phyloP scores from a whole-genome alignment of 2,329 filamentous ascomycete genomes.

The Myriosclerotinia curreyana region DNA sequence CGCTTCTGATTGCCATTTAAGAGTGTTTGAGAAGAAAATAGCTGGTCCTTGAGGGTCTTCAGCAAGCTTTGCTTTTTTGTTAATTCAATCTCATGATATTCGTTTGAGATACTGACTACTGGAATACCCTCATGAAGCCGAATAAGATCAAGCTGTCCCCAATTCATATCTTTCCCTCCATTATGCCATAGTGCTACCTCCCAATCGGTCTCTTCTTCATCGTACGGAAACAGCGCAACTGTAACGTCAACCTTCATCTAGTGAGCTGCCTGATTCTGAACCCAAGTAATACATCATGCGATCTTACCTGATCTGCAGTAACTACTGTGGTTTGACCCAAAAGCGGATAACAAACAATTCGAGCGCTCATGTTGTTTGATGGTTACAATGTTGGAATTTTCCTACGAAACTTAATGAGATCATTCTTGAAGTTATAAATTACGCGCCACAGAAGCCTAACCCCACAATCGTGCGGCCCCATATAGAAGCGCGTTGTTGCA shows the following conservation, averaged over 20 bases:
- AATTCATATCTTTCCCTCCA: neutral
- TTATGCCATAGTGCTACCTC: slow-evolving; percentile 18
- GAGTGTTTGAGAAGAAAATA: slow-evolving; percentile 2
- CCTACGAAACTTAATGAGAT: neutral
- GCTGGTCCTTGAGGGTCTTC: neutral
- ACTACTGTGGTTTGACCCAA: slow-evolving; percentile 6
- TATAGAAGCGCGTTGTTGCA: neutral
- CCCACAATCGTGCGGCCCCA: slow-evolving; percentile 1
- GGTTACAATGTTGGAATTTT: neutral
- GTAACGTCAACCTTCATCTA: slow-evolving; percentile 5
- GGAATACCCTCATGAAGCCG: neutral
- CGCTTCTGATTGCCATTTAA: neutral
- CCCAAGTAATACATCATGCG: too few relatives aligned
- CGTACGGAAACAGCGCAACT: neutral
- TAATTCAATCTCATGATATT: neutral
- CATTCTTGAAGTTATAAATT: neutral
- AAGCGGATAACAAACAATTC: slow-evolving; percentile 9
- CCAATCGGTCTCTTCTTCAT: slow-evolving; percentile 2
- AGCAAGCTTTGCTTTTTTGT: neutral
- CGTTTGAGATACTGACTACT: neutral
- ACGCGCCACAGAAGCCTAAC: neutral
- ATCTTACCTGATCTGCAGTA: neutral
- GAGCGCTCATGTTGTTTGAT: slow-evolving; percentile 7
- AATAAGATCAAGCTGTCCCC: slow-evolving; percentile 12
- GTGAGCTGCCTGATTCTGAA: neutral